Evolutionary conservation across 2,329 filamentous ascomycete species (phyloP).

Genomic region (Phoma herbarum): DNA sequence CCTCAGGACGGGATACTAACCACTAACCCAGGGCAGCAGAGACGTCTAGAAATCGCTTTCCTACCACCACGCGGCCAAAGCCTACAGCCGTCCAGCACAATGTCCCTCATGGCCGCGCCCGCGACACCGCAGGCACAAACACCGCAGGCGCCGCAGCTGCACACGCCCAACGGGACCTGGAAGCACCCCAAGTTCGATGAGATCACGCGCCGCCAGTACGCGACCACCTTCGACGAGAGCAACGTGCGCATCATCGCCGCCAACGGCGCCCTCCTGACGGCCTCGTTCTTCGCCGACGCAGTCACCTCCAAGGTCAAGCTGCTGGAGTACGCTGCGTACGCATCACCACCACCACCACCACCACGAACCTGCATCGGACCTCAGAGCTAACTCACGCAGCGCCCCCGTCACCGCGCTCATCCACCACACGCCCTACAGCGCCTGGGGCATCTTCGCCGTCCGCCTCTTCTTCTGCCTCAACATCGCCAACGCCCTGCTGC

Average conservation of each 20-base stretch:
- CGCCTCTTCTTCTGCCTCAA: slow-evolving; percentile 68
- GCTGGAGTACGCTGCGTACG: slow-evolving; percentile 37
- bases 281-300: slow-evolving; percentile 53
- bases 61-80: neutral
- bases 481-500: slow-evolving; percentile 73
- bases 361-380: too few species aligned
- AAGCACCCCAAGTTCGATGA: slow-evolving; percentile 88
- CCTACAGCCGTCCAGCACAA: neutral
- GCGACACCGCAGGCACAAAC: slow-evolving; percentile 37
- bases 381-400: slow-evolving; percentile 29
- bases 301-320: slow-evolving; percentile 33
- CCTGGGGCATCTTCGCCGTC: slow-evolving; percentile 55
- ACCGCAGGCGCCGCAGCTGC: slow-evolving; percentile 36
- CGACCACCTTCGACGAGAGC: slow-evolving; percentile 78
- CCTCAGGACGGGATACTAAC: neutral
- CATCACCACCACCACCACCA: neutral
- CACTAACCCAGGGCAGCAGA: slow-evolving; percentile 13
- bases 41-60: neutral
- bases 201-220: slow-evolving; percentile 82
- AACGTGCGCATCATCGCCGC: slow-evolving; percentile 75
- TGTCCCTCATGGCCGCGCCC: slow-evolving; percentile 28
- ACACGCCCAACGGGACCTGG: slow-evolving; percentile 76
- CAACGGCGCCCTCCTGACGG: slow-evolving; percentile 68
- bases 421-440: slow-evolving; percentile 47
- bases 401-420: slow-evolving; percentile 49